Evolutionary conservation across 192 early-diverging fungal species (phyloP).

Genomic region (Spinellus fusiger): DNA sequence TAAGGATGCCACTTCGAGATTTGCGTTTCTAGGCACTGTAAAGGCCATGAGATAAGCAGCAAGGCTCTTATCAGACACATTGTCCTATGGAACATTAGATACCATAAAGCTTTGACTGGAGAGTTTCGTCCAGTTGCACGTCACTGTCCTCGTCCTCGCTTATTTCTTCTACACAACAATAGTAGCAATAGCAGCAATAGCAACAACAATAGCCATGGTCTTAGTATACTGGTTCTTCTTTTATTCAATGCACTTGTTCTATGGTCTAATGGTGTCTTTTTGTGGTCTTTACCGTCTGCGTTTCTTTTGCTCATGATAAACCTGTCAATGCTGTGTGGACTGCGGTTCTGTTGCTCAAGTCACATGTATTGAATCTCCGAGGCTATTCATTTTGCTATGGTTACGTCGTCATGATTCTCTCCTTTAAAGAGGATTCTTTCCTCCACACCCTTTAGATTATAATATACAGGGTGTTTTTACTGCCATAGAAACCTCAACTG

Average conservation of each 20-base stretch:
- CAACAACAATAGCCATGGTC: no score
- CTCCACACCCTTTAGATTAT: no score
- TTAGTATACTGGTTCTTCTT: neutral
- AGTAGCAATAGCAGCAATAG: no score
- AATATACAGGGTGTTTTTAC: no score
- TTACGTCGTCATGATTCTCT: no score
- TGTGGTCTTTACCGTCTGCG: slow-evolving; percentile 6
- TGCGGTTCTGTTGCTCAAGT: no score
- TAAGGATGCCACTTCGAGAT: slow-evolving; percentile 22
- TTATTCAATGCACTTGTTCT: neutral
- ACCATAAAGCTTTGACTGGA: slow-evolving; percentile 28
- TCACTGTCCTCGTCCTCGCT: slow-evolving; percentile 29
- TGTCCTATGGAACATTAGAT: neutral
- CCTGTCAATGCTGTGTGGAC: no score
- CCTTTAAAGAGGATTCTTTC: no score
- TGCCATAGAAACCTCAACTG: no score
- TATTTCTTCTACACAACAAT: slow-evolving; percentile 6
- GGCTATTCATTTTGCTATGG: no score
- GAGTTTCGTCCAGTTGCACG: slow-evolving; percentile 19
- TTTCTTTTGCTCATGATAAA: slow-evolving; percentile 19
- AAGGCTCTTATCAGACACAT: no score
- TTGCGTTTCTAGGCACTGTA: slow-evolving; percentile 36
- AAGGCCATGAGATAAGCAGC: neutral
- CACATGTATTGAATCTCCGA: no score
- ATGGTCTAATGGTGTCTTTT: neutral